These are phyloP conservation scores for Trametes gibbosa DNA, from an alignment of 768 basidiomycete genomes.

Conservation along the genomic window DNA sequence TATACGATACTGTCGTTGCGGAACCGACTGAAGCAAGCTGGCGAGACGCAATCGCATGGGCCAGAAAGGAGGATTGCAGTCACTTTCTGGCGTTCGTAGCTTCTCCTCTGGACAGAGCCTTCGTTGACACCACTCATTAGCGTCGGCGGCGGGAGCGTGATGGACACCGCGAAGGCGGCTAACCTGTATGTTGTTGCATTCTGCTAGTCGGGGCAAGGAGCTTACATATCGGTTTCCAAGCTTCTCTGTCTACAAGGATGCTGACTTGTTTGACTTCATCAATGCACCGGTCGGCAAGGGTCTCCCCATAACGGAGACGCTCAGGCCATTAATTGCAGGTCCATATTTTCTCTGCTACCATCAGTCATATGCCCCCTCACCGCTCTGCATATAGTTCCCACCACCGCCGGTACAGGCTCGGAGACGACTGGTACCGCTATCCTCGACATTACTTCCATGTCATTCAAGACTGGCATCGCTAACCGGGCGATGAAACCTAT, in stretches of 20 bases:
- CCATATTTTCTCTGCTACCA: constrained; percentile 10
- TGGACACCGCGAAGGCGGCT: constrained; percentile 94
- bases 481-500: constrained; percentile 88
- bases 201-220: background rate
- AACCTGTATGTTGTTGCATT: constrained; percentile 58
- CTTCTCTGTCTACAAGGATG: constrained; percentile 88
- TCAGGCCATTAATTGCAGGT: constrained; percentile 86
- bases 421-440: constrained; percentile 96
- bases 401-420: constrained; percentile 85
- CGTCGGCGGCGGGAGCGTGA: constrained; percentile 91
- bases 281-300: constrained; percentile 96
- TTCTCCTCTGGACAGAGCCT: background rate
- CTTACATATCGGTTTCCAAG: constrained; percentile 34
- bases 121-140: constrained; percentile 35
- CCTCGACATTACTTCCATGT: constrained; percentile 84
- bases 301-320: constrained; percentile 67
- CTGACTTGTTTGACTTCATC: constrained; percentile 93
- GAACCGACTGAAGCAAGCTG: constrained; percentile 94
- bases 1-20: constrained; percentile 77
- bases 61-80: constrained; percentile 82
- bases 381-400: constrained; percentile 45
- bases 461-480: constrained; percentile 97
- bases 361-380: background rate
- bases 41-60: constrained; percentile 86
- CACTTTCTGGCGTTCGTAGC: constrained; percentile 82